Base-by-base conservation (phyloP, 306 rosid genomes). In the Vigna trinervia region DNA sequence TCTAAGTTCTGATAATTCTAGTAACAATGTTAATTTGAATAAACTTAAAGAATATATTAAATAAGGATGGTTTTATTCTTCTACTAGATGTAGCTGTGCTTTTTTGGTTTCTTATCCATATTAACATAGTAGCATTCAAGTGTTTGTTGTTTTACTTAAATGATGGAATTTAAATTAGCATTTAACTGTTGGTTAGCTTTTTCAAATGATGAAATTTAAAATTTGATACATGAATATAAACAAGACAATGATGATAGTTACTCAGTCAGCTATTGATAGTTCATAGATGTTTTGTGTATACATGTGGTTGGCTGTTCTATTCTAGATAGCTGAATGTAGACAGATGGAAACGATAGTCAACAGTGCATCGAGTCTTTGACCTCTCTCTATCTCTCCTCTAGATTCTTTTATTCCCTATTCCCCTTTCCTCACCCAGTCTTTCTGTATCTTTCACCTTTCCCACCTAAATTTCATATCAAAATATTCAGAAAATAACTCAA, bases 201-300 rank as follows among this genome's bases (percentile, higher is more conserved):
- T 41, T 26, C 68, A 28, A 26, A 74, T 43, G 17, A 28, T 45
- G n/a, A 10, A 59, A 59, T 58, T 74, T 45, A 41, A 73, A 59
- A 36, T 36, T 5, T 36, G 41, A 36, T 36, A 36, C 8, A 36
- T 36, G 41, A 36, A 36, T 5, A 6, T 36, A 36, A 34, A 6
- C 6, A 36, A 36, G 41, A 36, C 41, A 36, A 36, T 5, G 41
- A 36, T 36, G 8, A 5, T 5, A 6, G 41, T 36, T 36, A 6
- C 8, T 36, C 1, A 5, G 4, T 19, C 5, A 9, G 32, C 22
- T 54, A 20, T 36, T 36, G 41, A 6, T 36, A 6, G 8, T 6
- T 36, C 6, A 6, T 36, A 36, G 41, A 36, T 36, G 41, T 36
- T 36, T 36, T 5, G 41, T 6, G 8, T 5, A 36, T 34, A 34